Conservation (phyloP, 164 flowering plant species). For the Echeveria elegans region DNA sequence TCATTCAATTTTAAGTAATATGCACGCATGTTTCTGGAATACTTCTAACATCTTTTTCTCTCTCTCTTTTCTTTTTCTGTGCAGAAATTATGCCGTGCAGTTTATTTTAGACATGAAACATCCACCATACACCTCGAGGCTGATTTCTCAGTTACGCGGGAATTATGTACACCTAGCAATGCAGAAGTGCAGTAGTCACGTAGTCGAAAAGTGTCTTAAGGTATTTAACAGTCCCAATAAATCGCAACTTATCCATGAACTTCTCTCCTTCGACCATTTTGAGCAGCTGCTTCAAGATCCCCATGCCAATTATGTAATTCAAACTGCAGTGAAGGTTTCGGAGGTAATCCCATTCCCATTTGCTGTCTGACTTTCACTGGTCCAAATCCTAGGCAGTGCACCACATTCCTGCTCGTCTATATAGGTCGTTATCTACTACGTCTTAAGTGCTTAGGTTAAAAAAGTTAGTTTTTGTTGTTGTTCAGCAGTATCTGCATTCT, state of each 20-base stretch:
- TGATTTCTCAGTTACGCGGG: constrained; percentile 27
- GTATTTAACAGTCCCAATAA: constrained; percentile 19
- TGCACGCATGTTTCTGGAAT: not conserved
- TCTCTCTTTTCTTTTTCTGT: not conserved
- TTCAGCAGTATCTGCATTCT: too few relatives aligned
- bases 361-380: not conserved
- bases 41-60: not conserved
- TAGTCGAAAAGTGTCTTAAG: constrained; percentile 32
- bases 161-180: constrained; percentile 23
- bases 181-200: constrained; percentile 41
- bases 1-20: not conserved
- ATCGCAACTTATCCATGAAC: constrained; percentile 27
- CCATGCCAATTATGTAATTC: constrained; percentile 50
- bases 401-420: too few relatives aligned
- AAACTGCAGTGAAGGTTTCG: constrained; percentile 31
- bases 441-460: too few relatives aligned
- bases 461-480: too few relatives aligned
- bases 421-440: too few relatives aligned
- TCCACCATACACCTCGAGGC: constrained; percentile 16
- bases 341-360: constrained; percentile 20
- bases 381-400: too few relatives aligned
- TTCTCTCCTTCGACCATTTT: constrained; percentile 29
- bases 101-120: constrained; percentile 27
- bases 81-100: constrained; percentile 46
- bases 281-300: constrained; percentile 48